A percentile compares a stretch with the other conserved stretches of the same genome.
Evolutionary conservation across 2,329 filamentous ascomycete genomes (phyloP).

Genomic region (Fusarium protoensiforme): DNA sequence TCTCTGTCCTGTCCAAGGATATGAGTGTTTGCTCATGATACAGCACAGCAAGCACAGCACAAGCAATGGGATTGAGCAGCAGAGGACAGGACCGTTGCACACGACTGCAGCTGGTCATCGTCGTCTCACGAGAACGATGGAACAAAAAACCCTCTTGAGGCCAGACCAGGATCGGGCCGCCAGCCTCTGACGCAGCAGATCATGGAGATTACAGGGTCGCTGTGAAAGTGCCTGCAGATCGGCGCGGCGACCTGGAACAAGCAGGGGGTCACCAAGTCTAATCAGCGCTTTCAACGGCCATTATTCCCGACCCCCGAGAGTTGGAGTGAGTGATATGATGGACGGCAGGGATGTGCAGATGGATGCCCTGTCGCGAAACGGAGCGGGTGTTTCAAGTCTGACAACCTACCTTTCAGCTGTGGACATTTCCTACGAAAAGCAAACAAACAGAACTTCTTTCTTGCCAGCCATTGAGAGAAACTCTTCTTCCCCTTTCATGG

Average conservation of each 20-base stretch:
- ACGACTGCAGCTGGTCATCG: background rate
- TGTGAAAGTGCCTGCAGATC: conserved; percentile 36
- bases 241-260: conserved; percentile 22
- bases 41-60: background rate
- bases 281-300: background rate
- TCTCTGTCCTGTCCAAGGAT: background rate
- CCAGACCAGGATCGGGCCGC: conserved; percentile 17
- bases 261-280: conserved; percentile 12
- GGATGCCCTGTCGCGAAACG: conserved; percentile 24
- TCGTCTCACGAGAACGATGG: conserved; percentile 16
- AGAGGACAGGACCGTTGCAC: conserved; percentile 5
- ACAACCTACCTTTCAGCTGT: conserved; percentile 2
- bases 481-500: background rate
- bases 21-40: conserved; percentile 13
- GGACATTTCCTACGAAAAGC: conserved; percentile 7
- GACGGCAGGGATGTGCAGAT: conserved; percentile 2
- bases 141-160: too few species aligned
- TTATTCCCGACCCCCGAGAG: background rate
- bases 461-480: background rate
- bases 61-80: background rate
- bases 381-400: conserved; percentile 36
- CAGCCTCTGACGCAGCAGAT: conserved; percentile 25
- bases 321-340: background rate
- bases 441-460: conserved; percentile 5
- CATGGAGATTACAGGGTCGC: conserved; percentile 40